phyloP scores from a whole-genome alignment of 2,329 filamentous ascomycete species.

The Scytalidium lignicola region DNA sequence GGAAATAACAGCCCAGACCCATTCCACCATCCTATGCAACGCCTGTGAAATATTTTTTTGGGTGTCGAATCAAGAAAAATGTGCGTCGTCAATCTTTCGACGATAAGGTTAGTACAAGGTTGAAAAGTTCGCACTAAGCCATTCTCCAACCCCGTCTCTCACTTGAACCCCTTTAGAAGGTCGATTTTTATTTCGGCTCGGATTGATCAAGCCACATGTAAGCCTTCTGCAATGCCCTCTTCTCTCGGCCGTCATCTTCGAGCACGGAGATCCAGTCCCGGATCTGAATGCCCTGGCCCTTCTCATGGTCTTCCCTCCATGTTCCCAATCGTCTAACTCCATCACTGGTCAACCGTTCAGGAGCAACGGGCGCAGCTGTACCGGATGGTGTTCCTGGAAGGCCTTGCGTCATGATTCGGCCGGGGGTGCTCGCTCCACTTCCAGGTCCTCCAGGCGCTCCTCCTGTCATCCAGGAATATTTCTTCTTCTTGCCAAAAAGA shows the following conservation, averaged over 20 bases:
- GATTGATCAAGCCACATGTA: constrained; percentile 23
- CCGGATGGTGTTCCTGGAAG: constrained; percentile 31
- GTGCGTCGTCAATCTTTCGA: no score
- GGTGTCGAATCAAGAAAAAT: no score
- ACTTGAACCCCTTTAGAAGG: no score
- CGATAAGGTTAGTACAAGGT: no score
- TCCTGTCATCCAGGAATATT: constrained; percentile 69
- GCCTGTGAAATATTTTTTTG: no score
- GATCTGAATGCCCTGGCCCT: constrained; percentile 75
- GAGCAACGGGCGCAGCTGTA: constrained; percentile 28
- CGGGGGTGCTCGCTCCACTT: constrained; percentile 49
- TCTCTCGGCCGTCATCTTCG: constrained; percentile 70
- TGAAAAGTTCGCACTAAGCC: no score
- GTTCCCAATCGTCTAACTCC: constrained; percentile 62
- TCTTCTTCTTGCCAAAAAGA: constrained; percentile 57
- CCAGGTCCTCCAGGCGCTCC: constrained; percentile 42
- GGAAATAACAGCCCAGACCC: no score
- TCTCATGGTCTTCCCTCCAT: constrained; percentile 73
- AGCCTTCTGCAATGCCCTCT: constrained; percentile 50
- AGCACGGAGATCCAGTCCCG: constrained; percentile 77
- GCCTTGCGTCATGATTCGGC: constrained; percentile 25
- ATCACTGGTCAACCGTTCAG: constrained; percentile 46
- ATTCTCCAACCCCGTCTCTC: no score
- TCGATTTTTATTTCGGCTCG: constrained; percentile 33
- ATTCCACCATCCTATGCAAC: no score